Evolutionary conservation across 2,329 filamentous ascomycete genomes (phyloP).

Genomic region (Colletotrichum eremochloae): DNA sequence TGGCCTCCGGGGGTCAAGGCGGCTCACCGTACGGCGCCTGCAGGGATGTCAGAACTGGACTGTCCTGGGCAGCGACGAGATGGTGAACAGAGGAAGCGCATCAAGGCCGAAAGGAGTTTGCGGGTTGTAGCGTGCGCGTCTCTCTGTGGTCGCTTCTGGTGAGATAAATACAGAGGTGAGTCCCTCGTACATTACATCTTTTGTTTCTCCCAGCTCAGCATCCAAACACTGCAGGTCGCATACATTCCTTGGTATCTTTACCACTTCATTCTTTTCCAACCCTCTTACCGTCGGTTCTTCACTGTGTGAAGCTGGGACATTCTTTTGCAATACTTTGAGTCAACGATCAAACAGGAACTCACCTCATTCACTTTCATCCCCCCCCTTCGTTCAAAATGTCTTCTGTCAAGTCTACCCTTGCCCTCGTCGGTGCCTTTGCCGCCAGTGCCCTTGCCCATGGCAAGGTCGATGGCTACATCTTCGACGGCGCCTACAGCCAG

Average conservation of each 20-base stretch:
- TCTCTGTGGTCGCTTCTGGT: background rate
- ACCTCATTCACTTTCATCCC: constrained; percentile 26
- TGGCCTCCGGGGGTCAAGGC: constrained; percentile 9
- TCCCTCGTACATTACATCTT: background rate
- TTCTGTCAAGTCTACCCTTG: constrained; percentile 35
- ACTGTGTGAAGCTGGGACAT: constrained; percentile 43
- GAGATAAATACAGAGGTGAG: constrained; percentile 32
- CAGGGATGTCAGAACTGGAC: background rate
- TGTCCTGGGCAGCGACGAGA: background rate
- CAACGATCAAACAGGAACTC: constrained; percentile 20
- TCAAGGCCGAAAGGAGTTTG: constrained; percentile 11
- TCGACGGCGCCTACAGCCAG: constrained; percentile 32
- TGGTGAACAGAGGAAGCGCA: background rate
- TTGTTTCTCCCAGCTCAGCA: constrained; percentile 7
- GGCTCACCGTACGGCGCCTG: constrained; percentile 19
- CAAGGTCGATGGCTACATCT: constrained; percentile 34
- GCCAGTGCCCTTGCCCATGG: constrained; percentile 41
- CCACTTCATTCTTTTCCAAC: constrained; percentile 40
- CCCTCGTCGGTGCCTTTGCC: constrained; percentile 42
- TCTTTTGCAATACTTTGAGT: constrained; percentile 40
- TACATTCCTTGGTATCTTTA: constrained; percentile 36
- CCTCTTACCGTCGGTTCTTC: constrained; percentile 39
- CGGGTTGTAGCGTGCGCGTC: background rate
- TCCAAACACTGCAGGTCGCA: constrained; percentile 40
- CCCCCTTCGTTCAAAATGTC: constrained; percentile 17